Percentiles rank a stretch among this genome's conserved stretches.
Evolutionary conservation across 83 land plant species (phyloP).

Genomic region (Picea abies): DNA sequence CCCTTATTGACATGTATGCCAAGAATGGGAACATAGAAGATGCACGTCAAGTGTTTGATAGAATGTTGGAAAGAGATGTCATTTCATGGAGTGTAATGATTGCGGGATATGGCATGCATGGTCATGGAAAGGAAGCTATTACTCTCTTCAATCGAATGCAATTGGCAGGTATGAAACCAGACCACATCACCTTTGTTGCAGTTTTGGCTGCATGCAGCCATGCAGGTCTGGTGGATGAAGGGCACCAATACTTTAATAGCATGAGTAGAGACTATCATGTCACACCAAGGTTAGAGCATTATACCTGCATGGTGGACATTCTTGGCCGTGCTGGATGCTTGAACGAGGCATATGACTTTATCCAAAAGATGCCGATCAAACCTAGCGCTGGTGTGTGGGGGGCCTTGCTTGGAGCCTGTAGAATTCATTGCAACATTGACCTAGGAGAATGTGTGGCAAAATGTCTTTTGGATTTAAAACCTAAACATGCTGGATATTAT

Average conservation of each 20-base stretch:
- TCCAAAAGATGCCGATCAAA: neutral
- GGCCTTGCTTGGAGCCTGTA: neutral
- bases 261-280: neutral
- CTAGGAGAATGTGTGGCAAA: neutral
- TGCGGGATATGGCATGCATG: conserved; percentile 44
- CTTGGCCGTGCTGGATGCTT: neutral
- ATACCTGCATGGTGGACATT: neutral
- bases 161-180: conserved; percentile 2
- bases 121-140: conserved; percentile 35
- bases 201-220: conserved; percentile 8
- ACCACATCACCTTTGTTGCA: conserved; percentile 19
- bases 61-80: conserved; percentile 26
- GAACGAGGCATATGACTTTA: neutral
- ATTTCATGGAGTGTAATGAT: conserved; percentile 53
- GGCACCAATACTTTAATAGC: neutral
- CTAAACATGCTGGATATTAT: neutral
- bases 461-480: neutral
- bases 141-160: conserved; percentile 14
- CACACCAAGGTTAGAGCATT: neutral
- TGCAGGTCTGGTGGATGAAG: neutral
- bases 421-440: neutral
- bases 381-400: neutral
- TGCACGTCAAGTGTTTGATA: conserved; percentile 45
- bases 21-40: conserved; percentile 31
- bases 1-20: conserved; percentile 61